Base-by-base conservation (phyloP, 176 grass and related monocot genomes). In the Carex littledalei region DNA sequence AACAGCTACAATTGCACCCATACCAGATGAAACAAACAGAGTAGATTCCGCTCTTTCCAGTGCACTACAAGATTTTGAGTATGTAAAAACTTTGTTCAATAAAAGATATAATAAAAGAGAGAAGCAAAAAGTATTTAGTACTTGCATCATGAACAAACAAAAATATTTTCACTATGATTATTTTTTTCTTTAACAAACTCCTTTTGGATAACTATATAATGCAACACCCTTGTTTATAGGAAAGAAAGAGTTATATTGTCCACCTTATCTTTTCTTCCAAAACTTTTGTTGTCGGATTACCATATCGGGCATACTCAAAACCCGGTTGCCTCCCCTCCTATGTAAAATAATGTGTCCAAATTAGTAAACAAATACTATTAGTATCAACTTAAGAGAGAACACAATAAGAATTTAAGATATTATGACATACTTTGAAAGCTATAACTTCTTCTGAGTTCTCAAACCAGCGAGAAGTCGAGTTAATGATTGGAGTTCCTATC, bases 381-480 rank as follows among this genome's bases (percentile, higher is more conserved):
- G 20, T 69, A 8, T 12, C 26, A 11, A 74, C 34, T 6, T 43
- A 37, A 88, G 37, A 39, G 53, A 20, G 32, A 8, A 63, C 17
- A 2, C 24, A 77, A 17, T 24, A 29, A 22, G 5, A 41, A 59
- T 11, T 22, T 64, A 53, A 8, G 49, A 84, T 32, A 39, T 39
- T 39, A 66, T 26, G 18, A 72, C 37, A 72, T 72, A 72, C 68
- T 72, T 39, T 98, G 80, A 94, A 91, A 83, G 91, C 95, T 39
- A 98, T 92, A 56, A 98, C 83, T 88, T 98, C 95, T 78, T 98
- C 79, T 13, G 95, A 92, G 85, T 93, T 98, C 63, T 90, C 91
- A 75, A 98, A 98, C 91, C 95, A 98, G 85, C 94, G 91, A 77
- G 93, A 88, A 58, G 95, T 94, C 13, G 95, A 94, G 65, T 98